phyloP scores from a whole-genome alignment of 352 stramenopile species.

The Blastocystis sp. region DNA sequence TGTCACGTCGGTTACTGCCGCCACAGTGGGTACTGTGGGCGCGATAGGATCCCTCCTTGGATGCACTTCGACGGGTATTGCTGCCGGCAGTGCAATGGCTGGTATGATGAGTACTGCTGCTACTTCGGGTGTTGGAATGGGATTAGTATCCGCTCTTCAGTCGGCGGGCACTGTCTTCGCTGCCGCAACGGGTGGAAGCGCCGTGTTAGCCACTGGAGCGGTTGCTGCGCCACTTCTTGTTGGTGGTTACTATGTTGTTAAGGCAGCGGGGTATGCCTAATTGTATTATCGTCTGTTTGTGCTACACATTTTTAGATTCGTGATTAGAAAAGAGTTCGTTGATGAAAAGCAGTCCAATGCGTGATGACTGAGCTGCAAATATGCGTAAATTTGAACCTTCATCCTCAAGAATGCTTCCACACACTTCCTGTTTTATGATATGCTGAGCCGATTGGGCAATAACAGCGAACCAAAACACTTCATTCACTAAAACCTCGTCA shows the following conservation, averaged over 20 bases:
- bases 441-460: too few relatives aligned
- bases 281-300: neutral
- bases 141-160: neutral
- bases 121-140: neutral
- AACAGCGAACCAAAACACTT: too few relatives aligned
- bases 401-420: too few relatives aligned
- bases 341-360: too few relatives aligned
- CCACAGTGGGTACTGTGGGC: neutral
- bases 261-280: neutral
- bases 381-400: too few relatives aligned
- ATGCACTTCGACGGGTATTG: neutral
- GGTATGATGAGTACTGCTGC: neutral
- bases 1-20: neutral
- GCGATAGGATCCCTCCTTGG: neutral
- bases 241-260: neutral
- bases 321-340: too few relatives aligned
- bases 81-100: neutral
- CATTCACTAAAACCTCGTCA: too few relatives aligned
- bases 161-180: neutral
- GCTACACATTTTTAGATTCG: too few relatives aligned
- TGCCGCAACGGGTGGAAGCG: neutral
- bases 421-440: too few relatives aligned
- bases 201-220: neutral
- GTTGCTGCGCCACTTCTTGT: neutral
- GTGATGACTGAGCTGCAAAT: too few relatives aligned